Conservation (phyloP, 2,329 filamentous ascomycete species). For the Neonectria ditissima region DNA sequence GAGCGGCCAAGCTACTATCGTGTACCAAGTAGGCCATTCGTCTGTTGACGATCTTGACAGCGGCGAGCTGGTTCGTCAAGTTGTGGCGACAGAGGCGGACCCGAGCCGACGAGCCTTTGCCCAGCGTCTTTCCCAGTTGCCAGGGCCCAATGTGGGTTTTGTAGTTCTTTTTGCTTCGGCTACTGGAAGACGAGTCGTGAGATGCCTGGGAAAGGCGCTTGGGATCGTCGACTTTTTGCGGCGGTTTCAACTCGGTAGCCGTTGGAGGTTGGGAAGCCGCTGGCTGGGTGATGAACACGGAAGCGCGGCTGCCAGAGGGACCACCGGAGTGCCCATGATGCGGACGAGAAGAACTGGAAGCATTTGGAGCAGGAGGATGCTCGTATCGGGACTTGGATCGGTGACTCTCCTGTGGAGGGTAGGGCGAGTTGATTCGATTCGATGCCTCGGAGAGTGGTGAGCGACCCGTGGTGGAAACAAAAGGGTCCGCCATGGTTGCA, state of each 20-base stretch:
- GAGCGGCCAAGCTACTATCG: constrained; percentile 84
- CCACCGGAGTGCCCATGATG: constrained; percentile 31
- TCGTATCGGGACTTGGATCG: constrained; percentile 48
- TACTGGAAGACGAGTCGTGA: constrained; percentile 56
- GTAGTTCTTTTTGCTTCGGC: constrained; percentile 56
- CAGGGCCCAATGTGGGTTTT: constrained; percentile 92
- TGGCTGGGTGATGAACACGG: constrained; percentile 26
- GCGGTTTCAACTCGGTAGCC: constrained; percentile 39
- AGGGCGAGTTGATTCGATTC: constrained; percentile 59
- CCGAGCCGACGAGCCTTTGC: constrained; percentile 88
- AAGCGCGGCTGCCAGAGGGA: constrained; percentile 34
- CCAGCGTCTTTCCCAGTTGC: constrained; percentile 89
- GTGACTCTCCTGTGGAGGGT: constrained; percentile 44
- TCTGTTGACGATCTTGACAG: constrained; percentile 96
- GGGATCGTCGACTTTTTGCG: constrained; percentile 48
- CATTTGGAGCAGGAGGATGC: constrained; percentile 33
- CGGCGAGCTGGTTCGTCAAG: constrained; percentile 82
- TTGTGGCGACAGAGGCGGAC: constrained; percentile 88
- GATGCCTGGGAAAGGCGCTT: constrained; percentile 56
- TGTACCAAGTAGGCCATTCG: constrained; percentile 82
- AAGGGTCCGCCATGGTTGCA: constrained; percentile 48
- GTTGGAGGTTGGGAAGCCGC: constrained; percentile 36
- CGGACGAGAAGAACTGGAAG: constrained; percentile 30
- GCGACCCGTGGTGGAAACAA: constrained; percentile 47
- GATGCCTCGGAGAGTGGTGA: constrained; percentile 61